phyloP scores from a whole-genome alignment of 495 filamentous ascomycete species.

The Penicillium lagena region DNA sequence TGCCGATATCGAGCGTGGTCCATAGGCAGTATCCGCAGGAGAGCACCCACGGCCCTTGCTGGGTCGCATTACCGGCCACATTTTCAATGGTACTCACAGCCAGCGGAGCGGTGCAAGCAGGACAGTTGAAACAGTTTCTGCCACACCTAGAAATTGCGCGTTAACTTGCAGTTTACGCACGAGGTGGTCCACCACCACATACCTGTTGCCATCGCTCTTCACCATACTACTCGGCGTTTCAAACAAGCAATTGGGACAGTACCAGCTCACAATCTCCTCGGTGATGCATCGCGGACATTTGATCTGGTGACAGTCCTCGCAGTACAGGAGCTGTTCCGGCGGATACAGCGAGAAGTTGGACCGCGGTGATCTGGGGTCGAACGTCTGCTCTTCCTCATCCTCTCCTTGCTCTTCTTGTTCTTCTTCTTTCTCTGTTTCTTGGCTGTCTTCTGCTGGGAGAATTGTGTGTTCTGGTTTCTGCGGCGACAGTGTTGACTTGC shows the following conservation, averaged over 20 bases:
- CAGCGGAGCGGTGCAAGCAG: conserved; percentile 76
- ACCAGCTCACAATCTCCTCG: conserved; percentile 91
- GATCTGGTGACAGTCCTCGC: conserved; percentile 94
- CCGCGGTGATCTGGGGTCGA: conserved; percentile 77
- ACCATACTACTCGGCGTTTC: conserved; percentile 88
- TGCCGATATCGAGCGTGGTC: conserved; percentile 81
- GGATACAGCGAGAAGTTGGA: conserved; percentile 88
- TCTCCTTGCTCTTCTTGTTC: conserved; percentile 30
- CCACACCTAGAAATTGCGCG: conserved; percentile 58
- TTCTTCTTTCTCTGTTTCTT: conserved; percentile 4
- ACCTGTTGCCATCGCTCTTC: conserved; percentile 90
- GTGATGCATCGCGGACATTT: conserved; percentile 85
- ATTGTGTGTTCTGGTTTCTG: conserved; percentile 28
- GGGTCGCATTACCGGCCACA: conserved; percentile 27
- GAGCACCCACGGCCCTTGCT: conserved; percentile 67
- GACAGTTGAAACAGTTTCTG: conserved; percentile 92
- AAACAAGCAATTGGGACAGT: conserved; percentile 92
- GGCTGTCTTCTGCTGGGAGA: conserved; percentile 17
- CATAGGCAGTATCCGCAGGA: conserved; percentile 86
- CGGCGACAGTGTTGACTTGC: conserved; percentile 33
- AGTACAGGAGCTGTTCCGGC: conserved; percentile 89
- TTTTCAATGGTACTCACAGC: conserved; percentile 61
- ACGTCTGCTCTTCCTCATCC: conserved; percentile 70
- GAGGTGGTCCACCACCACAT: conserved; percentile 17
- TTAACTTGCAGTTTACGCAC: conserved; percentile 2